Conservation (phyloP, 2,329 filamentous ascomycete species). For the Lojkania enalia region DNA sequence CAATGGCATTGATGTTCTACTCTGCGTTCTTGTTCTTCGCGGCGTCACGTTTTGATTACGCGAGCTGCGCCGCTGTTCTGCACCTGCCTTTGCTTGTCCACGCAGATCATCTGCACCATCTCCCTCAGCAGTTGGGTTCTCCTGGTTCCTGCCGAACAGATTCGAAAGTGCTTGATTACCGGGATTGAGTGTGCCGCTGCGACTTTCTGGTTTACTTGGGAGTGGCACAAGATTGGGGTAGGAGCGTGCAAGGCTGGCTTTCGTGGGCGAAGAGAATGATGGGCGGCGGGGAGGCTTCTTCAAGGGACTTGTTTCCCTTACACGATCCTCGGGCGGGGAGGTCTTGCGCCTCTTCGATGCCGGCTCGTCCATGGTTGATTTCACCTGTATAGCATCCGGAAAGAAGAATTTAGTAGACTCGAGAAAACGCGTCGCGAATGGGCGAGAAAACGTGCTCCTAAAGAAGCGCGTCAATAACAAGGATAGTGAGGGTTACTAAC, state of each 20-base stretch:
- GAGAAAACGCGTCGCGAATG: conserved; percentile 1
- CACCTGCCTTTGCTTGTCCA: conserved; percentile 4
- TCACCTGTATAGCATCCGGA: not conserved
- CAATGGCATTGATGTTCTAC: not conserved
- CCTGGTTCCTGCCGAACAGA: conserved; percentile 18
- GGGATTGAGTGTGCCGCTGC: conserved; percentile 16
- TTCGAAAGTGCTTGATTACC: conserved; percentile 27
- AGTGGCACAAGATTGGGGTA: conserved; percentile 39
- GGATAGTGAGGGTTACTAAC: conserved; percentile 13
- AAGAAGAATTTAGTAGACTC: too few relatives aligned
- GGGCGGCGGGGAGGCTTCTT: conserved; percentile 37
- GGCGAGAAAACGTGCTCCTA: too few relatives aligned
- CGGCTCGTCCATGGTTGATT: conserved; percentile 33
- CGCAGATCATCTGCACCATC: not conserved
- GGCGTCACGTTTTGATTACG: conserved; percentile 14
- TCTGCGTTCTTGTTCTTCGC: conserved; percentile 10
- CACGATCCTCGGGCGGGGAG: conserved; percentile 28
- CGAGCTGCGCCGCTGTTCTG: conserved; percentile 1
- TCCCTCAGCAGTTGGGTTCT: not conserved
- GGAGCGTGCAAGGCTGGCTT: conserved; percentile 45
- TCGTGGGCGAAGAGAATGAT: conserved; percentile 46
- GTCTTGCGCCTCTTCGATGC: conserved; percentile 42
- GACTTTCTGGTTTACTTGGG: conserved; percentile 15
- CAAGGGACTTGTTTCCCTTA: conserved; percentile 15
- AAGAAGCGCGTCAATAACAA: not conserved